phyloP scores from a whole-genome alignment of 1,284 basidiomycete species.

The Fomitopsis schrenkii region DNA sequence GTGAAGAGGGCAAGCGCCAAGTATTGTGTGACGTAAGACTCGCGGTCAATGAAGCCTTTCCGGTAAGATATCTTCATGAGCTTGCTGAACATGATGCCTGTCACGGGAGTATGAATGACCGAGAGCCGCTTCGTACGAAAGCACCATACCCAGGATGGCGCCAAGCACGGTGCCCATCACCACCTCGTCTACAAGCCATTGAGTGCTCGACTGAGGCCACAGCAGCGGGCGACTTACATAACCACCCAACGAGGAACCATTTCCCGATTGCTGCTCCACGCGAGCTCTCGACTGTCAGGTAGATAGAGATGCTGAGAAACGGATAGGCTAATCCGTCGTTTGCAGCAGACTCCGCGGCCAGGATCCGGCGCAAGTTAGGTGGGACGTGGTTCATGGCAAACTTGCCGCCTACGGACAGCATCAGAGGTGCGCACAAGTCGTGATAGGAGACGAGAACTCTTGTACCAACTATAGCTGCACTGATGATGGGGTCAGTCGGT shows the following conservation, averaged over 20 bases:
- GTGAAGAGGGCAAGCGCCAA: slow-evolving; percentile 81
- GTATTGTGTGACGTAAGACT: slow-evolving; percentile 91
- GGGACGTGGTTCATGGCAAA: slow-evolving; percentile 91
- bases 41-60: slow-evolving; percentile 80
- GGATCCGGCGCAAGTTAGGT: slow-evolving; percentile 73
- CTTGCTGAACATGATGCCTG: slow-evolving; percentile 70
- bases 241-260: slow-evolving; percentile 82
- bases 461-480: slow-evolving; percentile 55
- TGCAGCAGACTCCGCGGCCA: slow-evolving; percentile 90
- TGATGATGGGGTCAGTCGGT: slow-evolving; percentile 88
- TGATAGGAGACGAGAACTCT: slow-evolving; percentile 5
- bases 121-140: neutral
- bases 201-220: neutral
- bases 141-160: slow-evolving; percentile 56
- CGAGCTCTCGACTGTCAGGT: slow-evolving; percentile 74
- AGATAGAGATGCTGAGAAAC: slow-evolving; percentile 86
- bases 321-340: slow-evolving; percentile 91
- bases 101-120: neutral
- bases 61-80: slow-evolving; percentile 81
- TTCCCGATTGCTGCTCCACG: slow-evolving; percentile 62
- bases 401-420: slow-evolving; percentile 59
- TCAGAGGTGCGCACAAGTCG: neutral
- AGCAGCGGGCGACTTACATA: slow-evolving; percentile 44
- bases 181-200: slow-evolving; percentile 69
- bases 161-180: slow-evolving; percentile 79